These are phyloP conservation scores for Ascochyta clinopodiicola DNA, from an alignment of 2,329 filamentous ascomycete genomes.

Conservation along the genomic window DNA sequence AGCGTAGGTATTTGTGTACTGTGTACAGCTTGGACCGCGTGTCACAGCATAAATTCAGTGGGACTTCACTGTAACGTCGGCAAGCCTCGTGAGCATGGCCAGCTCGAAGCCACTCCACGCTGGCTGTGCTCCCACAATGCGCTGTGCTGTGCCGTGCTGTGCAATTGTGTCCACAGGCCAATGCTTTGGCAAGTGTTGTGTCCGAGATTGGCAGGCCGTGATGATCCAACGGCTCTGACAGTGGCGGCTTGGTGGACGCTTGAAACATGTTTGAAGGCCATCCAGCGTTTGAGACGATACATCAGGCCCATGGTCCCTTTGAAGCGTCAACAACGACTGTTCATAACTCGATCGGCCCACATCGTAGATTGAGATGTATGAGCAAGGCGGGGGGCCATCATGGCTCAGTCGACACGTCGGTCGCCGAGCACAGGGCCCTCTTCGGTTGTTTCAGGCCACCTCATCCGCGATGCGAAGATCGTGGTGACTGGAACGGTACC, in stretches of 20 bases:
- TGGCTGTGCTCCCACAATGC: conserved; percentile 15
- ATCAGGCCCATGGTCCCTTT: conserved; percentile 7
- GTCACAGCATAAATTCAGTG: conserved; percentile 12
- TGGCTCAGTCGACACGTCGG: conserved; percentile 17
- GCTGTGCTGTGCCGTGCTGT: conserved; percentile 18
- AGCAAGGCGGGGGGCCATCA: conserved; percentile 27
- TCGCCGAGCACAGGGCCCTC: conserved; percentile 24
- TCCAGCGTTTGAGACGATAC: conserved; percentile 20
- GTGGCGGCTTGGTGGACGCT: conserved; percentile 15
- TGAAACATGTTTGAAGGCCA: conserved; percentile 23
- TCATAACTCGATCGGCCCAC: conserved; percentile 19
- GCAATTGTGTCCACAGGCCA: conserved; percentile 9
- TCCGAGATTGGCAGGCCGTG: conserved; percentile 20
- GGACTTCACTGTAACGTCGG: conserved; percentile 20
- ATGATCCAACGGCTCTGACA: conserved; percentile 18
- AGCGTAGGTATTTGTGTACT: background rate
- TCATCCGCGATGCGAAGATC: conserved; percentile 27
- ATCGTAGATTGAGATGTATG: conserved; percentile 21
- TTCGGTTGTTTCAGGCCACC: conserved; percentile 39
- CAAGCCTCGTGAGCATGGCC: conserved; percentile 11
- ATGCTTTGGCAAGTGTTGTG: conserved; percentile 13
- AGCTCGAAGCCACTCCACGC: conserved; percentile 14
- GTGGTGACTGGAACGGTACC: conserved; percentile 29
- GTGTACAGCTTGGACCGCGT: conserved; percentile 11
- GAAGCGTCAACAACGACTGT: conserved; percentile 19